Evolutionary conservation across 1,284 basidiomycete species (phyloP).

Genomic region (Ustilago hordei): DNA sequence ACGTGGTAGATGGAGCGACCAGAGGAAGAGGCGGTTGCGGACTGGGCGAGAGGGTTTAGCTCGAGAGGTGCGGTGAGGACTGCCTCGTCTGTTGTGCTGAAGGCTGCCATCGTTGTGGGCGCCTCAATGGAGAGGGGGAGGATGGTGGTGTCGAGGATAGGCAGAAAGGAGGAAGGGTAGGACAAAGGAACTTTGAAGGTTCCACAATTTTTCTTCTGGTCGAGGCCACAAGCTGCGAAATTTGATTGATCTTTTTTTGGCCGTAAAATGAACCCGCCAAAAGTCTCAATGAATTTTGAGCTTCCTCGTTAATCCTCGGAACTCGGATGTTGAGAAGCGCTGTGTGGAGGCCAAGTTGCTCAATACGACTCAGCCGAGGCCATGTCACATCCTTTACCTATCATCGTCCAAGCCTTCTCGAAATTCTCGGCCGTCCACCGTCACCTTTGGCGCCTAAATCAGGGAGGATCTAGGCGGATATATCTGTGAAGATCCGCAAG

Average conservation of each 20-base stretch:
- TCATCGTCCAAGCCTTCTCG: background rate
- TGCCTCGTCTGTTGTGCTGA: conserved; percentile 64
- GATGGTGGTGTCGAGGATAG: background rate
- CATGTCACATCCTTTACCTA: conserved; percentile 8
- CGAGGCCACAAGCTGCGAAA: background rate
- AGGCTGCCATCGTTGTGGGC: conserved; percentile 36
- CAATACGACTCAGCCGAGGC: conserved; percentile 17
- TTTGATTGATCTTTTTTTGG: too few relatives aligned
- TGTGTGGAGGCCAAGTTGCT: conserved; percentile 26
- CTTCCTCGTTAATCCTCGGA: background rate
- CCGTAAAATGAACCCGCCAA: too few relatives aligned
- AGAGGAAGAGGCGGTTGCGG: conserved; percentile 56
- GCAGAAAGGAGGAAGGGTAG: background rate
- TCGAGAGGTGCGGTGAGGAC: conserved; percentile 59
- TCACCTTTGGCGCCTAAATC: background rate
- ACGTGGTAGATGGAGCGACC: conserved; percentile 50
- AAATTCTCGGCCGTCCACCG: background rate
- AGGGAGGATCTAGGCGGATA: background rate
- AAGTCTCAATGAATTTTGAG: conserved; percentile 20
- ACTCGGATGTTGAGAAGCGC: conserved; percentile 14
- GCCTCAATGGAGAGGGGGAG: background rate
- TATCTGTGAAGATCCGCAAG: background rate
- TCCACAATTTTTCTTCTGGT: conserved; percentile 9
- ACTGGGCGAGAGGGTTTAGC: conserved; percentile 54
- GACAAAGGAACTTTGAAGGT: background rate